phyloP scores from a whole-genome alignment of 2,329 filamentous ascomycete genomes.

The Colletotrichum camelliae region DNA sequence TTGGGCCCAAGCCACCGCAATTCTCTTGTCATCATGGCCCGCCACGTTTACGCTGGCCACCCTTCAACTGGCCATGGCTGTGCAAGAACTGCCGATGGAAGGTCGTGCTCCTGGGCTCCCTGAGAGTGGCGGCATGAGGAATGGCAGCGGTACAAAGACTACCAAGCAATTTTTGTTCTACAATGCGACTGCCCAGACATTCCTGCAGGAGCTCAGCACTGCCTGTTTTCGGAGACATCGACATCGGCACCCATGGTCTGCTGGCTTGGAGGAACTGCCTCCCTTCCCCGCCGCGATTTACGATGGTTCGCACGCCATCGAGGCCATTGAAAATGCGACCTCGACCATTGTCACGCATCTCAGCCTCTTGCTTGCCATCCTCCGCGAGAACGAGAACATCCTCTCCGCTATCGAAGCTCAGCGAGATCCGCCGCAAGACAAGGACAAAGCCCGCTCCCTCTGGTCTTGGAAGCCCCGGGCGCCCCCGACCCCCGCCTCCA shows the following conservation, averaged over 20 bases:
- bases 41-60: not conserved
- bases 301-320: not conserved
- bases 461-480: not conserved
- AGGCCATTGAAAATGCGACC: not conserved
- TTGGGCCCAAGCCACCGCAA: not conserved
- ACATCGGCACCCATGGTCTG: not conserved
- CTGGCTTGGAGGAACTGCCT: not conserved
- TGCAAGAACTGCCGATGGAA: not conserved
- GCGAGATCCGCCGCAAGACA: not conserved
- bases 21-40: not conserved
- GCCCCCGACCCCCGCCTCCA: not conserved
- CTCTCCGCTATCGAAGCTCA: not conserved
- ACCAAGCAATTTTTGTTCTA: not conserved
- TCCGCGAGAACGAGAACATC: not conserved
- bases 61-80: not conserved
- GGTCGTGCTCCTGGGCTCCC: not conserved
- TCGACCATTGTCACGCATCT: not conserved
- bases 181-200: not conserved
- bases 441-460: not conserved
- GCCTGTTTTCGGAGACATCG: not conserved
- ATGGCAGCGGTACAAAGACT: not conserved
- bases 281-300: not conserved
- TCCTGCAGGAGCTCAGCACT: not conserved
- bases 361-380: not conserved
- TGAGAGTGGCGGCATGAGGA: not conserved